Base-by-base conservation (phyloP, 2,329 filamentous ascomycete species). In the Cladosporium sp. region DNA sequence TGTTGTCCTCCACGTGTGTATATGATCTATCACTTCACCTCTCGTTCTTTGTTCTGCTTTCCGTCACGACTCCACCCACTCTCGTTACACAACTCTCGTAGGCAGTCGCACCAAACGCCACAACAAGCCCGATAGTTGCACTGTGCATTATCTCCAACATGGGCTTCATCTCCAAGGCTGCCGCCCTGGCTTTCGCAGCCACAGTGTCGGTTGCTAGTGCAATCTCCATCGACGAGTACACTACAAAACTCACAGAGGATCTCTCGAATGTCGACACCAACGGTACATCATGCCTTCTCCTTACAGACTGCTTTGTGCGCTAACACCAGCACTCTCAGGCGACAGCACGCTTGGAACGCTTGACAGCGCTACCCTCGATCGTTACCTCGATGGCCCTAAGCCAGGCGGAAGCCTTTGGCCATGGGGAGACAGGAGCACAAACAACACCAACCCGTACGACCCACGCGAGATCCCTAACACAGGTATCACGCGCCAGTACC, bases 241-340 rank as follows among this genome's bases (percentile, higher is more conserved):
- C 32, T 38, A 58, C 34, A 41, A 54, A 32, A 38, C 21, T 55
- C 47, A 34, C 49, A 1, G 49, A 63, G 10, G 52, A 36, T 2
- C 63, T 65, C 30, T 44, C 63, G 15, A 55, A 65, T 12, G 54
- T 32, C 3, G 41, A 65, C n/a, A 65, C 63, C 4, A 65, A 65
- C 24, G 63, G 63, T 65, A 65, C 63, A 59, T 38, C n/a, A 65
- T 65, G 63, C 54, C 44, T 65, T 34, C 63, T 65, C 44, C 38
- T 36, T 59, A 65, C 55, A 65, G 58, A 49, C 18, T 57, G 30
- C 34, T 63, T 28, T 66, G 65, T 51, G 36, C 52, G n/a, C 51
- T 77, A 74, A 63, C 73, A 75, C 70, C 80, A 80, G 59, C 65
- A 71, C 65, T 72, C 44, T 34, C 59, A 69, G 68, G 68, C 49